phyloP scores from a whole-genome alignment of 139 green algal genomes.

The Chlorella vulgaris region DNA sequence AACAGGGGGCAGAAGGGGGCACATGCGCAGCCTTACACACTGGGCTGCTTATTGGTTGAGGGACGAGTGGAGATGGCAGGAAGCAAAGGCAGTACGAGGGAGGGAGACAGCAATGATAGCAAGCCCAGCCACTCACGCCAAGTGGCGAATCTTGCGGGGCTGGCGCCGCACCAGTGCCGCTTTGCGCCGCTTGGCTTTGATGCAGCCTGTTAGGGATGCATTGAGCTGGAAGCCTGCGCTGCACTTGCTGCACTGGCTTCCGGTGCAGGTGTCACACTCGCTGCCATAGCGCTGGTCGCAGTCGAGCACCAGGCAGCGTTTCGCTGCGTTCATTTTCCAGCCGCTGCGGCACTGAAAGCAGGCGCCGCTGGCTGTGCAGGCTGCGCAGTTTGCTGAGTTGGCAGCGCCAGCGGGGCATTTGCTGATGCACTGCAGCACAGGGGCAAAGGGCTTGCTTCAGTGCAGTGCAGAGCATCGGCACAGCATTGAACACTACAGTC shows the following conservation, averaged over 20 bases:
- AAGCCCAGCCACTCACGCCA: too few species aligned
- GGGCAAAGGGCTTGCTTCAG: not conserved
- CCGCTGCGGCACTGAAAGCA: not conserved
- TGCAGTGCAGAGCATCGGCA: too few species aligned
- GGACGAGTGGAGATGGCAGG: too few species aligned
- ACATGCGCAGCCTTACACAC: too few species aligned
- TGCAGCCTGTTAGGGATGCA: not conserved
- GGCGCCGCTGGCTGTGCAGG: not conserved
- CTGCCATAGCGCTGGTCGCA: not conserved
- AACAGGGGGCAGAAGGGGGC: too few species aligned
- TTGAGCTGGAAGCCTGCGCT: not conserved
- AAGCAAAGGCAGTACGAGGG: too few species aligned
- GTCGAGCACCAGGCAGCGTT: not conserved
- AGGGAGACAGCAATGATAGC: too few species aligned
- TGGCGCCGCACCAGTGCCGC: not conserved
- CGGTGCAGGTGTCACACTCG: not conserved
- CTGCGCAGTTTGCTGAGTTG: not conserved
- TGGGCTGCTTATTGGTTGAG: too few species aligned
- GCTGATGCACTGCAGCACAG: not conserved
- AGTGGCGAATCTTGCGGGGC: too few species aligned
- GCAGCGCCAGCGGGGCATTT: not conserved
- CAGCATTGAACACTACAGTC: too few species aligned
- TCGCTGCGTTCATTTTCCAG: not conserved
- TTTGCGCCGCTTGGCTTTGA: not conserved
- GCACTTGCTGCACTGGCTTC: not conserved